Evolutionary conservation across 2,329 filamentous ascomycete species (phyloP).

Genomic region (Phoma sp.): DNA sequence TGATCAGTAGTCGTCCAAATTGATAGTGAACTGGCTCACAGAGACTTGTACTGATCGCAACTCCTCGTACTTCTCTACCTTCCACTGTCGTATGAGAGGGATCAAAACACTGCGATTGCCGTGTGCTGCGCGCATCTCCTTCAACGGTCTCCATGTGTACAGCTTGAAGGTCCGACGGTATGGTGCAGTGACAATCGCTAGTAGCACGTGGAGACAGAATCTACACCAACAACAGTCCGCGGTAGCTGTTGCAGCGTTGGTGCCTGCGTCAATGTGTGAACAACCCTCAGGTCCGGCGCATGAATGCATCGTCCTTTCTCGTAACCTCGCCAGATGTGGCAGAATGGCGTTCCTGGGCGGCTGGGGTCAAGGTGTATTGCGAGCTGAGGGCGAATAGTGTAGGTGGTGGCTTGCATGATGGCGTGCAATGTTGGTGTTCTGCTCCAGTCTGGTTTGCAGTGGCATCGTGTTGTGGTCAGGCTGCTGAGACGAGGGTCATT

Average conservation of each 20-base stretch:
- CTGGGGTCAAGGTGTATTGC: conserved; percentile 5
- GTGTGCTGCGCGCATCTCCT: conserved; percentile 27
- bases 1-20: conserved; percentile 4
- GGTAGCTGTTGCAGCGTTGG: not conserved
- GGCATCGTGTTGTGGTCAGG: conserved; percentile 14
- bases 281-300: not conserved
- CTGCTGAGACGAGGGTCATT: conserved; percentile 13
- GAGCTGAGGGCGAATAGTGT: not conserved
- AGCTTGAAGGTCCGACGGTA: conserved; percentile 42
- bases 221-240: conserved; percentile 5
- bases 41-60: conserved; percentile 37
- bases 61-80: conserved; percentile 39
- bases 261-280: not conserved
- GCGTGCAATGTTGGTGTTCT: not conserved
- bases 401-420: conserved; percentile 8
- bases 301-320: conserved; percentile 2
- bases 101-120: conserved; percentile 29
- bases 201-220: not conserved
- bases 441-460: conserved; percentile 1
- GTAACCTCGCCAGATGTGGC: conserved; percentile 2
- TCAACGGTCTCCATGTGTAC: conserved; percentile 40
- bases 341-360: not conserved
- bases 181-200: conserved; percentile 30
- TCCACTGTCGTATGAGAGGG: conserved; percentile 30
- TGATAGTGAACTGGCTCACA: conserved; percentile 7